Evolutionary conservation across 805 yeast species (phyloP).

Genomic region (Hemisphaericaspora nanyangensis): DNA sequence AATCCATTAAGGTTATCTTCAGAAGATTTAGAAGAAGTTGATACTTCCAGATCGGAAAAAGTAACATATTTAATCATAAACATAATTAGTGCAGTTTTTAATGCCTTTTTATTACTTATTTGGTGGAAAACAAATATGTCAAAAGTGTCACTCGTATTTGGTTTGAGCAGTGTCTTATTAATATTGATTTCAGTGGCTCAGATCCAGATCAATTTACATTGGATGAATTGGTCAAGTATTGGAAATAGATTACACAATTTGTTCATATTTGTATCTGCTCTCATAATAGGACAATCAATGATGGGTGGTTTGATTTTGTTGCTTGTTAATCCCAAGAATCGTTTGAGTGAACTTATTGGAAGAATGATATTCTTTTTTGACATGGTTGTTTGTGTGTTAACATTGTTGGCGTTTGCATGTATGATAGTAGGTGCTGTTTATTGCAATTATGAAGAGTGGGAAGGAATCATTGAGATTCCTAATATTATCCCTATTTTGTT

Average conservation of each 20-base stretch:
- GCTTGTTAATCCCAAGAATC: slow-evolving; percentile 9
- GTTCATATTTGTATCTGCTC: slow-evolving; percentile 7
- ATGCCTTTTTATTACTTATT: slow-evolving; percentile 6
- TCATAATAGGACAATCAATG: slow-evolving; percentile 8
- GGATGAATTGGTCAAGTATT: slow-evolving; percentile 4
- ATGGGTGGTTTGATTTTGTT: slow-evolving; percentile 8
- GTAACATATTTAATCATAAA: slow-evolving; percentile 4
- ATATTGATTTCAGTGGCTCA: slow-evolving; percentile 7
- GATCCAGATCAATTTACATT: slow-evolving; percentile 8
- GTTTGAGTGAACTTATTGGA: slow-evolving; percentile 12
- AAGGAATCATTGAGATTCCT: slow-evolving; percentile 4
- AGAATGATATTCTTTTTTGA: slow-evolving; percentile 7
- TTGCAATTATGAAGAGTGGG: slow-evolving; percentile 3
- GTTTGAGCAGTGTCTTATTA: slow-evolving; percentile 3
- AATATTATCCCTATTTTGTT: slow-evolving; percentile 9
- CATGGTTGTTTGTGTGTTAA: background rate
- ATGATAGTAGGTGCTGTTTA: slow-evolving; percentile 6
- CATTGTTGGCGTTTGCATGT: slow-evolving; percentile 6
- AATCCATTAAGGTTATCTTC: slow-evolving; percentile 2
- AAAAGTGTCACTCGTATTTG: slow-evolving; percentile 5
- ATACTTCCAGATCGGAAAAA: background rate
- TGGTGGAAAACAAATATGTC: slow-evolving; percentile 9
- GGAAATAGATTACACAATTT: slow-evolving; percentile 9
- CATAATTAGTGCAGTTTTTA: slow-evolving; percentile 2
- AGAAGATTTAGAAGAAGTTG: background rate